phyloP scores from a whole-genome alignment of 2,329 filamentous ascomycete genomes.

The Fusarium veterinarium region DNA sequence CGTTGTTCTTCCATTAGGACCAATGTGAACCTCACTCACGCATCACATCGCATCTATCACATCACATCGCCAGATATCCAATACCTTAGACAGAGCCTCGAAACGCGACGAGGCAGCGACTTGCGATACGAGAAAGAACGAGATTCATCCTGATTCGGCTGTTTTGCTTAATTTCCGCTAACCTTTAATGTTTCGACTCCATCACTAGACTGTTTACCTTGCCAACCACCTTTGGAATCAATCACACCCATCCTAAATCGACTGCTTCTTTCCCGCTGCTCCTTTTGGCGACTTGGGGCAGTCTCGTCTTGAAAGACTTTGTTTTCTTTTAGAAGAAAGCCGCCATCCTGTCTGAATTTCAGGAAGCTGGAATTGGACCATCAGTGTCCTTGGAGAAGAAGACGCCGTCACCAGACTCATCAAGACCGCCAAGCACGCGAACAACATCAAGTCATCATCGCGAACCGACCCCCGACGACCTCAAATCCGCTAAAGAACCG shows the following conservation, averaged over 20 bases:
- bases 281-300: conserved; percentile 13
- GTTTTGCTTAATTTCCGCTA: conserved; percentile 8
- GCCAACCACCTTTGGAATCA: conserved; percentile 26
- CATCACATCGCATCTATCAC: conserved; percentile 36
- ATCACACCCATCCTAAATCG: conserved; percentile 16
- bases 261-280: conserved; percentile 19
- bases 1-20: conserved; percentile 25
- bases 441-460: conserved; percentile 42
- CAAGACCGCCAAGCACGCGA: conserved; percentile 42
- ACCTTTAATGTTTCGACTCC: conserved; percentile 32
- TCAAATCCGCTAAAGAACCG: conserved; percentile 39
- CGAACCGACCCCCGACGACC: conserved; percentile 36
- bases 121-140: conserved; percentile 15
- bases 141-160: conserved; percentile 8
- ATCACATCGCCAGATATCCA: conserved; percentile 27
- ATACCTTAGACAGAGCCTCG: conserved; percentile 30
- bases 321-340: conserved; percentile 41
- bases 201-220: conserved; percentile 27
- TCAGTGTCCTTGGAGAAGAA: conserved; percentile 52
- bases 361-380: conserved; percentile 50
- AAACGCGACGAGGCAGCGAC: conserved; percentile 20
- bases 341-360: conserved; percentile 54
- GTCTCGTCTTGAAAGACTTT: conserved; percentile 9
- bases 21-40: conserved; percentile 39
- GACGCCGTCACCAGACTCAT: conserved; percentile 46